These are phyloP conservation scores for Beauveria pseudobassiana DNA, from an alignment of 2,329 filamentous ascomycete genomes.

Conservation along the genomic window DNA sequence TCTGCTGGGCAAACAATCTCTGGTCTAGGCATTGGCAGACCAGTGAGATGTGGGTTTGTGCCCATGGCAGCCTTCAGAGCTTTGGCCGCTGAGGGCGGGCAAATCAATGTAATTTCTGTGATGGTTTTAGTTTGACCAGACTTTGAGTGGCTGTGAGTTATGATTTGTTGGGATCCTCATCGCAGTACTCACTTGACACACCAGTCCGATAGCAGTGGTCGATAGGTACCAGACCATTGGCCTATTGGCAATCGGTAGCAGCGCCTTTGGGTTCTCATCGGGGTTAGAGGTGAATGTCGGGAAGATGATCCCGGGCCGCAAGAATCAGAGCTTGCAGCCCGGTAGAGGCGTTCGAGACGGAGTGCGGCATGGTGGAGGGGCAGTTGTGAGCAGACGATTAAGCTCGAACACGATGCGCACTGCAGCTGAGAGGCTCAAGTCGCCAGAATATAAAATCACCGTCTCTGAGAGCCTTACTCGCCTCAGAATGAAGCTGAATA, in stretches of 20 bases:
- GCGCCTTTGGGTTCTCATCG: constrained; percentile 73
- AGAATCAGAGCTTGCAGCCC: constrained; percentile 79
- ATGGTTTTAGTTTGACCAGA: constrained; percentile 12
- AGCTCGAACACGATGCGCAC: background rate
- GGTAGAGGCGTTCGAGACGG: constrained; percentile 61
- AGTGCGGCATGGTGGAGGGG: constrained; percentile 59
- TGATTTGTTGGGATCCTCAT: background rate
- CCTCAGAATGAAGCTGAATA: background rate
- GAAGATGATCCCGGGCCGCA: constrained; percentile 75
- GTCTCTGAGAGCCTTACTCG: too few relatives aligned
- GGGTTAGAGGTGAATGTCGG: constrained; percentile 76
- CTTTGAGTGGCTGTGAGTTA: background rate
- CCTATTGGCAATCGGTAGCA: constrained; percentile 74
- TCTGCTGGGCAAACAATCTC: constrained; percentile 69
- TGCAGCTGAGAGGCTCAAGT: background rate
- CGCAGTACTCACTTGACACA: constrained; percentile 53
- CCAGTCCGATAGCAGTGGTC: constrained; percentile 80
- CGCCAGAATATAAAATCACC: too few relatives aligned
- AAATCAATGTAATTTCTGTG: constrained; percentile 56
- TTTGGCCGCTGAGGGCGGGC: constrained; percentile 55
- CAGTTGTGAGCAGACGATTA: constrained; percentile 4
- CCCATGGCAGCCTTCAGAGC: constrained; percentile 64
- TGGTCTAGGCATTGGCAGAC: constrained; percentile 63
- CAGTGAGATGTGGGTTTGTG: constrained; percentile 70
- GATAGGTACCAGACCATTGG: constrained; percentile 85